A percentile compares a stretch with the other conserved stretches of the same genome.
phyloP scores from a whole-genome alignment of 257 asterid species.

The Striga asiatica region DNA sequence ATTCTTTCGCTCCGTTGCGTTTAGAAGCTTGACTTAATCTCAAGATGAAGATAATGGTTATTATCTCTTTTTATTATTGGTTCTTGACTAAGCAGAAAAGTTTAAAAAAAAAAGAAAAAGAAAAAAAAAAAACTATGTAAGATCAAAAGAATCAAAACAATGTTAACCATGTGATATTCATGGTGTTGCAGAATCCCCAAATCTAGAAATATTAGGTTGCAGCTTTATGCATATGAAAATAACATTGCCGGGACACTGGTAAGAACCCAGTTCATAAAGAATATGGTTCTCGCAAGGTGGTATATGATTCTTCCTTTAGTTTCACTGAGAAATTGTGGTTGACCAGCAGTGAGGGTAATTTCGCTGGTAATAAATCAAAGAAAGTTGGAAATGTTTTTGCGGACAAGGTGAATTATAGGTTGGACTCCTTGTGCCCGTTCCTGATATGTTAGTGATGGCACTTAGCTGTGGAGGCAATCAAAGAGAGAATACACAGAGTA shows the following conservation, averaged over 20 bases:
- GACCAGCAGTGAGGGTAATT: background rate
- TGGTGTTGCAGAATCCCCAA: no score
- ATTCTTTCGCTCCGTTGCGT: background rate
- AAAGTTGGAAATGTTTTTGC: background rate
- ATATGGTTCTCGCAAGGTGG: background rate
- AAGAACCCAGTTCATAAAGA: background rate
- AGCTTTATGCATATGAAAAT: no score
- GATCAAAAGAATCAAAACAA: no score
- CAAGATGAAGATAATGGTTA: no score
- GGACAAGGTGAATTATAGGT: background rate
- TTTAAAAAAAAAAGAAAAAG: no score
- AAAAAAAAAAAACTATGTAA: no score
- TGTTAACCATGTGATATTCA: no score
- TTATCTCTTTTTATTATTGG: background rate
- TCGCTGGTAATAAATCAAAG: background rate
- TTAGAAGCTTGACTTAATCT: constrained; percentile 1
- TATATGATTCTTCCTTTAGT: background rate
- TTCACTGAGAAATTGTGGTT: background rate
- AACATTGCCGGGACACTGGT: no score
- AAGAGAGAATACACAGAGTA: background rate
- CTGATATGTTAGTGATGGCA: background rate
- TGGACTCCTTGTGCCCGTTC: background rate
- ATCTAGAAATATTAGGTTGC: no score
- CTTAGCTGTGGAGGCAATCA: background rate
- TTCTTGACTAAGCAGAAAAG: background rate